Evolutionary conservation across 352 stramenopile species (phyloP), one percentile per base, ranked within the genome.

Genomic region (Pythium periplocum): DNA sequence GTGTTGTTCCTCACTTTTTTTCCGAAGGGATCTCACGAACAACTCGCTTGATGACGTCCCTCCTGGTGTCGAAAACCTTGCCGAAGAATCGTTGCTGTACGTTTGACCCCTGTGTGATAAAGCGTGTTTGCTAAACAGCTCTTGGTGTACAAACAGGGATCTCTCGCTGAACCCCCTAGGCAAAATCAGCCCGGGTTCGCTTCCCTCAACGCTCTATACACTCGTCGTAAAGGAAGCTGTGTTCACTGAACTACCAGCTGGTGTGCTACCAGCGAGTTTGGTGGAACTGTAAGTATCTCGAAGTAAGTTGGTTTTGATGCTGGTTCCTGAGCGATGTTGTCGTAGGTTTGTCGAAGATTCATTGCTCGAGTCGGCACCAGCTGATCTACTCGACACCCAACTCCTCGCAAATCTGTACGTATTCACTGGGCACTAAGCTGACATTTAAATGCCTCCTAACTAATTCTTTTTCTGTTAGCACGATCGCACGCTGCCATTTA

Each of bases 81-180:
- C 7, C 17, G 17, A 26, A 26, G 17, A 26, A 26, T 26, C 17
- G 17, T 26, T 26, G 17, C 17, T 26, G 17, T 26, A 26, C 17
- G 17, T 26, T 26, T 26, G 17, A 26, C 17, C 17, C 17, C 17
- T 26, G 17, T 26, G 17, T 26, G 17, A 26, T 26, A 26, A 26
- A 26, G 17, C 17, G 17, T 26, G 38, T 42, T 8, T 12, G 38
- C 38, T 42, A 8, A 12, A 42, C 38, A 12, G 7, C 38, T 42
- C 12, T 42, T 12, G 12, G 38, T 42, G 38, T 12, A 8, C 38
- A 12, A 12, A 42, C 35, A 62, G 55, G 6, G 40, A 51, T 41
- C 42, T 62, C 40, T 4, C 2, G 5, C 3, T 37, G 7, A 62
- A 62, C 38, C 43, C 34, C 5, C 17, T 42, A 8, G 12, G 7